Base-by-base conservation (phyloP, 1,284 basidiomycete genomes). In the Ceratobasidium sp. region DNA sequence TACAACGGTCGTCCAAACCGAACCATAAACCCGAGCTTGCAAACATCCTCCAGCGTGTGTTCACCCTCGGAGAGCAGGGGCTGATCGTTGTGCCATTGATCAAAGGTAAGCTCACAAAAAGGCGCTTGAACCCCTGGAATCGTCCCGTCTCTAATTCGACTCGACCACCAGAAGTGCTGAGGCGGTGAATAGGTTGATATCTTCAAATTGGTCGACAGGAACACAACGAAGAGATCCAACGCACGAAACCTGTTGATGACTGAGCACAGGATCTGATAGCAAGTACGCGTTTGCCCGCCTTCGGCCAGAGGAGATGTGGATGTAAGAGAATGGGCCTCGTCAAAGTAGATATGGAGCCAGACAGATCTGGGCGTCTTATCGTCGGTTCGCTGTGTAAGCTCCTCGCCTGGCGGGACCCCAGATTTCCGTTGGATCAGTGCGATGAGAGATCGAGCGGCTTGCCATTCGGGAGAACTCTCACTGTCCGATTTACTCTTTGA, bases 1-100 rank as follows among this genome's bases (percentile, higher is more conserved):
- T 46, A 67, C 46, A 67, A 27, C 16, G 65, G 65, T 23, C 65
- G 41, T 14, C 65, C 65, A 23, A 67, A 67, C 27, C 44, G 23
- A 67, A 67, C 46, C 65, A 67, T 67, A 27, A 67, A 67, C 23
- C 30, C n/a, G 3, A n/a, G 12, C 27, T 44, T 8, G 38, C 33
- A 66, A 23, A 50, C 64, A 30, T 23, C 12, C 44, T 46, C 50
- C 14, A 67, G 7, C 14, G 65, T 67, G 41, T 65, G 35, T 10
- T 65, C 35, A n/a, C 10, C 5, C 38, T 41, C 38, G 7, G 18
- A 41, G 5, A 65, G 8, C 10, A 64, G 60, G 30, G 38, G 23
- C 5, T 64, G 6, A 23, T 27, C n/a, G 38, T 23, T 38, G 16
- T 6, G 7, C n/a, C 41, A 65, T 12, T 46, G 7, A 44, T 65